Conservation (phyloP, 345 rosid genomes). For the Syzygium jambos region DNA sequence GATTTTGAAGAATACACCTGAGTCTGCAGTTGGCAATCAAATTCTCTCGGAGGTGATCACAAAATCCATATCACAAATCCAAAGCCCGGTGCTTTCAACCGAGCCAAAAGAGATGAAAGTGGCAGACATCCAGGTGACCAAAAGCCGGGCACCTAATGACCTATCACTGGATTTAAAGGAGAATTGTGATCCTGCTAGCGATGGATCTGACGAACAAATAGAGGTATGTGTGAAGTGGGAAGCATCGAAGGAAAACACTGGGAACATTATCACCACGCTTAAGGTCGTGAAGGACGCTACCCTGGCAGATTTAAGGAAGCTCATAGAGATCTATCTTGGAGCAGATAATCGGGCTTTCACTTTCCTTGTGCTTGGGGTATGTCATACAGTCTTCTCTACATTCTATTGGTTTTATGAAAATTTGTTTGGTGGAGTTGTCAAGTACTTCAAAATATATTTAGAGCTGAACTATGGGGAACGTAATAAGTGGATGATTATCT, state of each 20-base stretch:
- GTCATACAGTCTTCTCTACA: not conserved
- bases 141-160: not conserved
- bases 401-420: not conserved
- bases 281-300: slow-evolving; percentile 47
- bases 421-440: not conserved
- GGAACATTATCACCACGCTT: slow-evolving; percentile 44
- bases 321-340: slow-evolving; percentile 56
- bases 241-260: slow-evolving; percentile 36
- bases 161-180: slow-evolving; percentile 33
- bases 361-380: slow-evolving; percentile 56
- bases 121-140: not conserved
- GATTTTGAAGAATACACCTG: slow-evolving; percentile 7
- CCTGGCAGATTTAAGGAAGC: slow-evolving; percentile 64
- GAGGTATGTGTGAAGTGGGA: slow-evolving; percentile 60
- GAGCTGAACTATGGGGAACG: not conserved
- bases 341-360: slow-evolving; percentile 42
- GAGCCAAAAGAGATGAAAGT: not conserved
- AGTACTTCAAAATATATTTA: not conserved
- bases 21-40: not conserved
- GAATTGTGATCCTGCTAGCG: slow-evolving; percentile 28
- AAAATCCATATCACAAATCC: not conserved
- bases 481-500: not conserved
- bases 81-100: not conserved
- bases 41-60: not conserved
- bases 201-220: slow-evolving; percentile 23